Evolutionary conservation across 2,329 filamentous ascomycete species (phyloP).

Genomic region (Xylaria digitata): DNA sequence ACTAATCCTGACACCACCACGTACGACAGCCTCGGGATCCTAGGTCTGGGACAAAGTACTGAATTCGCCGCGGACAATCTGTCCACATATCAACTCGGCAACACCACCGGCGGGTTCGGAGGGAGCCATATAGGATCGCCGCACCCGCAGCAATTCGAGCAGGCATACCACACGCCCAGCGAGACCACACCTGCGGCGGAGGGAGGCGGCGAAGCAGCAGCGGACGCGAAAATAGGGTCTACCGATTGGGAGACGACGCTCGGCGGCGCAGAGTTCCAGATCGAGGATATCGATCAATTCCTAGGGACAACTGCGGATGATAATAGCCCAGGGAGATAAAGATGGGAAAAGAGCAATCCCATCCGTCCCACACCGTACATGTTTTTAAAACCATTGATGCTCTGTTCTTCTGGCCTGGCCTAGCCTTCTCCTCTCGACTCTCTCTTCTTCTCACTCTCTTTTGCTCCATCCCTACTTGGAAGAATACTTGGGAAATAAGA

Average conservation of each 20-base stretch:
- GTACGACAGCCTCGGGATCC: constrained; percentile 42
- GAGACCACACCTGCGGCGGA: constrained; percentile 31
- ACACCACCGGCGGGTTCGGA: constrained; percentile 30
- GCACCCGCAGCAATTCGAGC: constrained; percentile 39
- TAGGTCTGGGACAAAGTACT: constrained; percentile 33
- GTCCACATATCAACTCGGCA: constrained; percentile 37
- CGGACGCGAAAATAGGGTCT: constrained; percentile 32
- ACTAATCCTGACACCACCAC: constrained; percentile 7
- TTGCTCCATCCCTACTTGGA: not conserved
- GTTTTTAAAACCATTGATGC: not conserved
- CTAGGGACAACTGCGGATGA: constrained; percentile 42
- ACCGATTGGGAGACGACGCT: constrained; percentile 44
- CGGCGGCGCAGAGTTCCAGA: constrained; percentile 37
- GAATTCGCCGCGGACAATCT: constrained; percentile 39
- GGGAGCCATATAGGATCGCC: constrained; percentile 34
- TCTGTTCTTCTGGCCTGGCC: not conserved
- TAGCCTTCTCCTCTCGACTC: too few relatives aligned
- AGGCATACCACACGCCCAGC: constrained; percentile 32
- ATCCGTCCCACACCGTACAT: constrained; percentile 6
- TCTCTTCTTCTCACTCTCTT: not conserved
- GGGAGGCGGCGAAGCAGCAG: not conserved
- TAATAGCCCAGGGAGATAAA: constrained; percentile 35
- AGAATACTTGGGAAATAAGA: too few relatives aligned
- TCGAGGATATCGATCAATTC: constrained; percentile 43
- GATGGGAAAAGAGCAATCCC: not conserved